Conservation (phyloP, 2,329 filamentous ascomycete genomes). For the Aspergillus sp. region DNA sequence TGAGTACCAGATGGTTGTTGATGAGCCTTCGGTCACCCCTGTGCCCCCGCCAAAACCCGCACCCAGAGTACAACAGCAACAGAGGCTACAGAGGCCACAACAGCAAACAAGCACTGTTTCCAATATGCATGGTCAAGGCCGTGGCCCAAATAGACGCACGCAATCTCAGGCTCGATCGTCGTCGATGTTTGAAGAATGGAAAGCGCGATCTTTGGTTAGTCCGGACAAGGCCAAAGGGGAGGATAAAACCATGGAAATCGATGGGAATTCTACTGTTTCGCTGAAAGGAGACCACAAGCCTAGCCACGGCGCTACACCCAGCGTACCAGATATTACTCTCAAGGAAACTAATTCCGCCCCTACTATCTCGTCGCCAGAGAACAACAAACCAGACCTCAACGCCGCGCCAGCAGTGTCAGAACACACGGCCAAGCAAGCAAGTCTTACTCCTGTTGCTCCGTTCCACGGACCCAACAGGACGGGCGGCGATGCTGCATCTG, state of each 20-base stretch:
- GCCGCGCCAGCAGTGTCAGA: not conserved
- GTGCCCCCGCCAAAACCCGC: not conserved
- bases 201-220: conserved; percentile 13
- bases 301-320: not conserved
- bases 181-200: conserved; percentile 27
- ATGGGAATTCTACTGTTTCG: not conserved
- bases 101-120: not conserved
- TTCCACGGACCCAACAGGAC: not conserved
- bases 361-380: not conserved
- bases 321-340: not conserved
- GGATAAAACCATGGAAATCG: not conserved
- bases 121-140: conserved; percentile 1
- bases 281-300: not conserved
- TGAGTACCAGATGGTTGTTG: conserved; percentile 4
- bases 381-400: not conserved
- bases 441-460: not conserved
- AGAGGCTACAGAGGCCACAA: not conserved
- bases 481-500: not conserved
- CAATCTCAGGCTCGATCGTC: conserved; percentile 14
- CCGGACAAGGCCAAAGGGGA: conserved; percentile 1
- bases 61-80: not conserved
- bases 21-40: not conserved
- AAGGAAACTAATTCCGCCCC: not conserved
- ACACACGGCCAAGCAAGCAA: not conserved
- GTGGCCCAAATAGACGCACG: not conserved